These are phyloP conservation scores for Gossypium anomalum DNA, from an alignment of 345 rosid genomes.

Conservation along the genomic window DNA sequence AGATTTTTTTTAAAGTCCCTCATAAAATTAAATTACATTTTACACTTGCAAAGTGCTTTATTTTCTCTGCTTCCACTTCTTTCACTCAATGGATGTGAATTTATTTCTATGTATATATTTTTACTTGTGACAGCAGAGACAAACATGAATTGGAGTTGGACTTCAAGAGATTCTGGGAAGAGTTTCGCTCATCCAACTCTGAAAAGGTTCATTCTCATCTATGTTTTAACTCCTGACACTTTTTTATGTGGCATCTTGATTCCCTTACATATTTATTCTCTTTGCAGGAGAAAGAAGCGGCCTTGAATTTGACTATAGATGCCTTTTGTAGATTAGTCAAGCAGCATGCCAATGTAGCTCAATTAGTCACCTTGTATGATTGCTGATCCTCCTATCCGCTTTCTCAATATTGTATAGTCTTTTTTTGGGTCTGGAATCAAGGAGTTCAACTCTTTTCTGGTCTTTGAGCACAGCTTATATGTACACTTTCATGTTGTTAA, in stretches of 20 bases:
- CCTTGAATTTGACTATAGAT: slow-evolving; percentile 86
- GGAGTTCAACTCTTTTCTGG: background rate
- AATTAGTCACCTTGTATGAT: slow-evolving; percentile 86
- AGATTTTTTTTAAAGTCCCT: background rate
- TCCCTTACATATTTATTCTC: slow-evolving; percentile 14
- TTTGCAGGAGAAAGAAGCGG: slow-evolving; percentile 97
- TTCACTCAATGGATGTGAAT: background rate
- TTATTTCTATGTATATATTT: background rate
- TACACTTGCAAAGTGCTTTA: background rate
- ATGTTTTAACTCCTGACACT: slow-evolving; percentile 1
- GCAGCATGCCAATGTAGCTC: slow-evolving; percentile 89
- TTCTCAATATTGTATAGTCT: background rate
- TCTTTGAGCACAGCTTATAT: background rate
- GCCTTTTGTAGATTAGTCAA: slow-evolving; percentile 97
- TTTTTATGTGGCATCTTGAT: slow-evolving; percentile 1
- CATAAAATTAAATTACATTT: background rate
- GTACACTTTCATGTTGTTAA: background rate
- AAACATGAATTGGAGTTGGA: slow-evolving; percentile 93
- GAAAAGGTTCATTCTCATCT: slow-evolving; percentile 58
- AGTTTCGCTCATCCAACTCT: slow-evolving; percentile 94
- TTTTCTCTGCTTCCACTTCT: background rate
- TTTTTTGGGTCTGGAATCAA: background rate
- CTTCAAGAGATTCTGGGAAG: slow-evolving; percentile 98
- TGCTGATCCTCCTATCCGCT: slow-evolving; percentile 14
- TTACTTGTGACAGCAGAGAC: slow-evolving; percentile 43